Base-by-base conservation (phyloP, 31 red algal species). In the Endocladia muricata region DNA sequence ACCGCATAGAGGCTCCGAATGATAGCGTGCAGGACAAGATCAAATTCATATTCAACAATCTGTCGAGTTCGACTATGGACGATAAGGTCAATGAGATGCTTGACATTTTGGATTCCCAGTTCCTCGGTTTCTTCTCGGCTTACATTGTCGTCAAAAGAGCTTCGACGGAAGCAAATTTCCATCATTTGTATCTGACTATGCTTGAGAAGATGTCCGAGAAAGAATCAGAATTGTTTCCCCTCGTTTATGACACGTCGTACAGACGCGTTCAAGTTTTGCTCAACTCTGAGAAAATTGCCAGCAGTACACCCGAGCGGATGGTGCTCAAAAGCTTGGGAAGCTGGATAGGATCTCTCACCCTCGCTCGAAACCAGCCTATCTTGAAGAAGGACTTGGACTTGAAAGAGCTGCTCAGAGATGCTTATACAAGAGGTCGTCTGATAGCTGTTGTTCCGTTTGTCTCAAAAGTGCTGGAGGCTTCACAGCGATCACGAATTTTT, bases 21-120 rank as follows among this genome's bases (percentile, higher is more conserved):
- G 91, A 90, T 51, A 69, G 43, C 17, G 73, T 72, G 3, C 88
- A 98, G 54, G 91, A 98, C 41, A 94, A 95, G 76, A 83, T 98
- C 23, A 85, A 94, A 57, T 98, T 98, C 76, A 92, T 98, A 38
- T 92, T 98, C 51, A 98, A 98, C 81, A 98, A 98, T 55, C 79
- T 98, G 1, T 85, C 87, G 8, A 23, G 51, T 31, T 55, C 71
- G 3, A 94, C 80, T 13, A 74, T 98, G 83, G 96, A 90, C 39
- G 83, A 72, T 36, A 98, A 98, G 72, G 91, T 81, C 4, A 34
- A 79, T 15, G 91, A 98, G 57, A 82, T 94, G 68, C 40, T 74
- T 8, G 58, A 41, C 36, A 74, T 83, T 29, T 72, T 94, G 9
- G 55, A 73, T 28, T 55, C 82, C 1, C 40, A 70, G 29, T 67